Base-by-base conservation (phyloP, 1,139 yeast genomes). In the Hyphopichia burtonii region DNA sequence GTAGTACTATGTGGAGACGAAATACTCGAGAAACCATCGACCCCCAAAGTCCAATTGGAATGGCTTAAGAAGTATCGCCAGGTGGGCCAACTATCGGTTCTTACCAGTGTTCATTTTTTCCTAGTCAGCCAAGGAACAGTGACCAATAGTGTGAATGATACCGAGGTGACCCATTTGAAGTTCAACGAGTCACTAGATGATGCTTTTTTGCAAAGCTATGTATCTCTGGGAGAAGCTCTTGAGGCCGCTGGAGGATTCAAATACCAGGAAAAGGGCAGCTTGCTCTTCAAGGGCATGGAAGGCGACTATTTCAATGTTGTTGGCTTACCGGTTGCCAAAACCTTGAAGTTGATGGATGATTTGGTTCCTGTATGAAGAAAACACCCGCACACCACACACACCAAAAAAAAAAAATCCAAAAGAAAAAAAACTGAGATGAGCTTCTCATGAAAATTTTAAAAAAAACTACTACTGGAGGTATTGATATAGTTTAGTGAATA, bases 221-320 rank as follows among this genome's bases (percentile, higher is more conserved):
- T 87, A 10, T 74, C 73, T 1, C 67, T 82, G 2, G 85, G 77
- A 22, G 98, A 91, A 59, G 99, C 94, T 0, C 47, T 72, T 5
- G 74, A 78, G 34, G 97, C 87, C 1, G 97, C 98, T 1, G 99
- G 97, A 7, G 99, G 99, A 1, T 90, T 89, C 65, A 84, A 83
- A 53, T 84, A 85, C 46, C 98, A 93, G 61, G 87, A 83, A 1
- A 58, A 59, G 15, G 91, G 93, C 0, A 84, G 87, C 3, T 55
- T 83, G 36, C 64, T 93, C 45, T 79, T 93, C 49, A 65, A 71
- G 32, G 62, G 66, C 15, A 76, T 90, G 14, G 71, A 71, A 2
- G 99, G 99, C 1, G 98, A 91, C 57, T 88, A 78, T 55, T 83
- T 75, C 61, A 91, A 89, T 57, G 86, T 89, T n/a, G 93, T 93